Base-by-base conservation (phyloP, 1,139 yeast genomes). In the Blastobotrys petasosporus region DNA sequence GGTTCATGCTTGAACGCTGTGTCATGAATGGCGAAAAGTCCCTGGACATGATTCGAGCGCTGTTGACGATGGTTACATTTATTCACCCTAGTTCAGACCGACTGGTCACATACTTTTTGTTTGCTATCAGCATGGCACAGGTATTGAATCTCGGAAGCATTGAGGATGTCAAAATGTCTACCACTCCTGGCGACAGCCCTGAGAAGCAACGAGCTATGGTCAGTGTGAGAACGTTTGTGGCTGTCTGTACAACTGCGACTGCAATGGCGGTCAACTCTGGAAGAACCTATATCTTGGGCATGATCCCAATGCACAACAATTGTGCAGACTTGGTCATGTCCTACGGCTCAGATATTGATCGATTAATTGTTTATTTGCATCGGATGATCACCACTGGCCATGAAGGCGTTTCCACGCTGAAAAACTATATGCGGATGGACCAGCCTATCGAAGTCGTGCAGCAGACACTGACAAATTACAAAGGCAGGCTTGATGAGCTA, bases 1-100 rank as follows among this genome's bases (percentile, higher is more conserved):
- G 71, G 11, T 69, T 69, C 49, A 55, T 78, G 29, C 71, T 79
- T 1, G 69, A 74, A 47, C 63, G 65, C 36, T 69, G 75, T 5
- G 67, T 69, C 39, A 65, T 74, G 17, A 68, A 75, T 15, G 73
- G 73, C 28, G 72, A 69, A 42, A 67, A 76, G 45, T 63, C 73
- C 3, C 65, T 65, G 37, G 70, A 68, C 48, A 37, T 37, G 15
- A 23, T 38, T 11, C 29, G 38, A 11, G 32, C 46, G 25, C 28
- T 46, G n/a, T 10, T 57, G 11, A 15, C 41, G 12, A 29, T 37
- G n/a, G 16, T 39, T 39, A 40, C 29, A 11, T 45, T 34, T 30
- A 25, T 45, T 17, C 33, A 37, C 25, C 38, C 47, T 11, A 17
- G 2, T 39, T n/a, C 42, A 39, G 13, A 31, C 16, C n/a, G 13